These are phyloP conservation scores for Penicillium olsonii DNA, from an alignment of 2,329 filamentous ascomycete genomes.

Conservation along the genomic window DNA sequence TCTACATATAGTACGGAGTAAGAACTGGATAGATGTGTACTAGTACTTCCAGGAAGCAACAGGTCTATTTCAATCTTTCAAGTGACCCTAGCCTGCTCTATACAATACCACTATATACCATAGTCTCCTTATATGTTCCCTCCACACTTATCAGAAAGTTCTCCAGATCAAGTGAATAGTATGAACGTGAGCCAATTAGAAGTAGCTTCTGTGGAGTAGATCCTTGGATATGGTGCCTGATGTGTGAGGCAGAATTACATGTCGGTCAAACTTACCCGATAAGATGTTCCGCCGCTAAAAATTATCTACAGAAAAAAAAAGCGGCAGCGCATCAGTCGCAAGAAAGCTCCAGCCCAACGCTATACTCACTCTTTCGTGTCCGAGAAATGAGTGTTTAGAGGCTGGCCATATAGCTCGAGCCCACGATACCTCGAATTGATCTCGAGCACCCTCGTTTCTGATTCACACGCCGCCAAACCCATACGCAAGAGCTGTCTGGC, in stretches of 20 bases:
- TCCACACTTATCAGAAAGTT: too few relatives aligned
- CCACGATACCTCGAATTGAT: slow-evolving; percentile 19
- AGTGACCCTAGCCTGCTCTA: too few relatives aligned
- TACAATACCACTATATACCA: too few relatives aligned
- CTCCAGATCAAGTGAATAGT: too few relatives aligned
- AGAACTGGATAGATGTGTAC: too few relatives aligned
- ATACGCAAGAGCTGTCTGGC: slow-evolving; percentile 18
- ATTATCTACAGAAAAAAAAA: slow-evolving; percentile 34
- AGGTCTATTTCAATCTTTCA: too few relatives aligned
- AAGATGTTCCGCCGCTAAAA: slow-evolving; percentile 34
- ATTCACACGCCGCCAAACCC: slow-evolving; percentile 9
- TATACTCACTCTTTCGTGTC: slow-evolving; percentile 6
- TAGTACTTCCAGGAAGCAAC: too few relatives aligned
- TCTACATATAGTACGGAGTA: too few relatives aligned
- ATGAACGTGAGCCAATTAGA: not conserved
- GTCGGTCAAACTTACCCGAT: slow-evolving; percentile 8
- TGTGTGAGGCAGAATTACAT: not conserved
- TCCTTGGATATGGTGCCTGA: slow-evolving; percentile 9
- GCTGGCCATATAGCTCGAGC: slow-evolving; percentile 15
- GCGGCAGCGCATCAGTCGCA: slow-evolving; percentile 21
- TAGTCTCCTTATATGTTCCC: too few relatives aligned
- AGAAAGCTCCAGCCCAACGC: slow-evolving; percentile 20
- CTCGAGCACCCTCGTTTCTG: slow-evolving; percentile 13
- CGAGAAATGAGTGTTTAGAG: slow-evolving; percentile 27
- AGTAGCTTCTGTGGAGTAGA: not conserved